These are phyloP conservation scores for Neoscytalidium dimidiatum DNA, from an alignment of 2,329 filamentous ascomycete species.

Conservation along the genomic window DNA sequence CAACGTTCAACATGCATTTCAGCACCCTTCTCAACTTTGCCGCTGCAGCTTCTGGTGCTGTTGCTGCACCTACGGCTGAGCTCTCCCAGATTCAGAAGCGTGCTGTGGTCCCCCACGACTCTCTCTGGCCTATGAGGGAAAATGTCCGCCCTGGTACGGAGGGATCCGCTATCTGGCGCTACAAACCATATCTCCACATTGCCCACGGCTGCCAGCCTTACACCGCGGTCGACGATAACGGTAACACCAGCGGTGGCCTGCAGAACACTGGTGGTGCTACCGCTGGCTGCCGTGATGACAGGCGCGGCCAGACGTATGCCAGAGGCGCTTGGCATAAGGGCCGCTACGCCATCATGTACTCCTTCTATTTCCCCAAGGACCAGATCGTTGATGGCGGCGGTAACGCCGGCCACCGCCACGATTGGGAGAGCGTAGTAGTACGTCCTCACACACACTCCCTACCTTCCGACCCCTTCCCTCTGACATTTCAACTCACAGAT, in stretches of 20 bases:
- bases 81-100: background rate
- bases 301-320: constrained; percentile 43
- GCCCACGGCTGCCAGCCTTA: constrained; percentile 28
- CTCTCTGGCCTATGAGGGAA: constrained; percentile 39
- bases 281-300: constrained; percentile 35
- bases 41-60: background rate
- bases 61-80: background rate
- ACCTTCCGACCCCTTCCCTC: background rate
- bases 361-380: constrained; percentile 53
- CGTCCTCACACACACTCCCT: constrained; percentile 33
- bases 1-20: background rate
- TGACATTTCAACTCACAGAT: background rate
- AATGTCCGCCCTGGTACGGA: constrained; percentile 44
- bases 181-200: constrained; percentile 28
- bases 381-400: constrained; percentile 37
- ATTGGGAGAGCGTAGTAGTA: constrained; percentile 44
- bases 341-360: constrained; percentile 44
- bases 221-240: constrained; percentile 24
- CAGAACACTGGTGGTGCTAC: constrained; percentile 31
- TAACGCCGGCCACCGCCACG: constrained; percentile 43
- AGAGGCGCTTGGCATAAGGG: constrained; percentile 32
- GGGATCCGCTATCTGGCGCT: constrained; percentile 23
- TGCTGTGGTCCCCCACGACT: background rate
- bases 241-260: constrained; percentile 38
- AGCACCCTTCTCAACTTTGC: background rate